Percentiles rank a stretch among this genome's conserved stretches.
These are phyloP conservation scores for Fusarium duplospermum DNA, from an alignment of 2,329 filamentous ascomycete genomes.

Conservation along the genomic window DNA sequence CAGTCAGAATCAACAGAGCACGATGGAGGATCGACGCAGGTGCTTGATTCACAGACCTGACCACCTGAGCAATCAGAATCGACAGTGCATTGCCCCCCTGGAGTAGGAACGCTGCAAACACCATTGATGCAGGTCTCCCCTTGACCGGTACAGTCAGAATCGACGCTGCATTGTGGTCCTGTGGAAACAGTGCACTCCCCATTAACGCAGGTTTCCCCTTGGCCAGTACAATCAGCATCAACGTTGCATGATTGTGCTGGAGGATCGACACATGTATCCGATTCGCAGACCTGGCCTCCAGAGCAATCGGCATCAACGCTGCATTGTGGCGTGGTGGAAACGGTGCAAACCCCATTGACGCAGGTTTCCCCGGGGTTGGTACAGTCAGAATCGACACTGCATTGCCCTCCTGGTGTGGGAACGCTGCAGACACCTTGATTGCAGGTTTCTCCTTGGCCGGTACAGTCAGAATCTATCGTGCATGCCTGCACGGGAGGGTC, in stretches of 20 bases:
- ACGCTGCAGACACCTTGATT: background rate
- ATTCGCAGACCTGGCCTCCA: background rate
- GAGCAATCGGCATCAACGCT: background rate
- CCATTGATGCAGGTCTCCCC: slow-evolving; percentile 12
- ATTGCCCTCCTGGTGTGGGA: background rate
- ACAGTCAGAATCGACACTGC: slow-evolving; percentile 4
- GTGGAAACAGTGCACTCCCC: background rate
- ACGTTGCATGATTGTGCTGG: background rate
- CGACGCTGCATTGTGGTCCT: background rate
- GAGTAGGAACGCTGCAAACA: background rate
- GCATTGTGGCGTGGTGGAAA: background rate
- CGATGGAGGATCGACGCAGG: background rate
- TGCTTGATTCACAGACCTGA: background rate
- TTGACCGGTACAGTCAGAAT: background rate
- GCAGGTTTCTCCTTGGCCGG: slow-evolving; percentile 7
- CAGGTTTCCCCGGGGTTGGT: slow-evolving; percentile 13
- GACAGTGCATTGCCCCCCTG: no score
- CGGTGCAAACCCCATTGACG: background rate
- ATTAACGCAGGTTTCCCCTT: slow-evolving; percentile 12
- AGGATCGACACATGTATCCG: background rate
- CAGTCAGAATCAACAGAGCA: slow-evolving; percentile 11
- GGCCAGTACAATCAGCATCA: background rate
- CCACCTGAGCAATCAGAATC: background rate
- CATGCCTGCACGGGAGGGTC: background rate
- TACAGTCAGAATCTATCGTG: slow-evolving; percentile 6